phyloP scores from a whole-genome alignment of 2,329 filamentous ascomycete genomes.

The Beauveria australis region DNA sequence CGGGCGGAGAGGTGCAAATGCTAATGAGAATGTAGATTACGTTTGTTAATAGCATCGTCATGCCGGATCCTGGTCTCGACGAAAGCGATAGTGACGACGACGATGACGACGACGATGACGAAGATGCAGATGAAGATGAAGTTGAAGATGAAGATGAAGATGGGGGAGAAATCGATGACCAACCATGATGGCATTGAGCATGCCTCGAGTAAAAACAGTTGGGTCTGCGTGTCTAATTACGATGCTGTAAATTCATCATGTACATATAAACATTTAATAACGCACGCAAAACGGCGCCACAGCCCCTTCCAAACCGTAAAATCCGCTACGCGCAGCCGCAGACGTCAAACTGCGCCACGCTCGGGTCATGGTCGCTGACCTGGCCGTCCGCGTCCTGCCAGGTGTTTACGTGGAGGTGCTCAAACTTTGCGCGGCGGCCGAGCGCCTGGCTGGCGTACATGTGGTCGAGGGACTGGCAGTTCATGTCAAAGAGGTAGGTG shows the following conservation, averaged over 20 bases:
- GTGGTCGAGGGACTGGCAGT: constrained; percentile 63
- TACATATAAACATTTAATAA: background rate
- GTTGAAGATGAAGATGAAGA: constrained; percentile 15
- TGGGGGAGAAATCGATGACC: constrained; percentile 6
- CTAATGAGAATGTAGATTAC: constrained; percentile 44
- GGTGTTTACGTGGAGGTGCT: constrained; percentile 65
- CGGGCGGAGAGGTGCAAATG: background rate
- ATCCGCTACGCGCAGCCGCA: constrained; percentile 31
- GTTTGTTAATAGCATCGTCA: constrained; percentile 64
- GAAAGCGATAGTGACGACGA: constrained; percentile 28
- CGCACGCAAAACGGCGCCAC: background rate
- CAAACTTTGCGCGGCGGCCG: constrained; percentile 37
- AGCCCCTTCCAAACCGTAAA: too few relatives aligned
- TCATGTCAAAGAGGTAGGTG: constrained; percentile 63
- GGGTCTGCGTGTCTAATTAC: background rate
- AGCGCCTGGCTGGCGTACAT: constrained; percentile 55
- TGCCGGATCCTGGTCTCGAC: constrained; percentile 53
- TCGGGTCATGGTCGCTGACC: constrained; percentile 63
- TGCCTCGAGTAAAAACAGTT: background rate
- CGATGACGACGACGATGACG: too few relatives aligned
- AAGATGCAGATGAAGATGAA: constrained; percentile 21
- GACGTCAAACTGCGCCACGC: constrained; percentile 53
- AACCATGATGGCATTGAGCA: background rate
- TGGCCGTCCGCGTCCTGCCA: constrained; percentile 51
- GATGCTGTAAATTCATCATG: background rate